A percentile compares a stretch with the other conserved stretches of the same genome.
Evolutionary conservation across 148 eudicot genomes (phyloP).

Genomic region (Rhododendron molle): DNA sequence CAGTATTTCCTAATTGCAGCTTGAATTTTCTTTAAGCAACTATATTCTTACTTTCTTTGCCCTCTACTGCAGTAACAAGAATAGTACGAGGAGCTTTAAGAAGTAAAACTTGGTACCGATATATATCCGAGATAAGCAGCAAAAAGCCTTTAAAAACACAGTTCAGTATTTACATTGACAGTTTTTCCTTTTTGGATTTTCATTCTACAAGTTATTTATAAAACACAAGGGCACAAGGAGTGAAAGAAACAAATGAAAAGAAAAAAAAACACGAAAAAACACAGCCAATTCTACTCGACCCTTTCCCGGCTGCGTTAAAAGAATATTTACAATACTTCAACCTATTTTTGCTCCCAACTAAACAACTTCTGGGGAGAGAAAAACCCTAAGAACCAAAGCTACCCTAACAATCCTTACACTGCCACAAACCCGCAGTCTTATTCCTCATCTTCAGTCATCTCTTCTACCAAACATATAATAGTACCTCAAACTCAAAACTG

Average conservation of each 20-base stretch:
- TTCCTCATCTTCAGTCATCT: constrained; percentile 14
- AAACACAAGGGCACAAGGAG: constrained; percentile 28
- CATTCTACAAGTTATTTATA: constrained; percentile 37
- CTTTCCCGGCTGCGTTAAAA: constrained; percentile 32
- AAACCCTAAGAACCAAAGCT: constrained; percentile 8
- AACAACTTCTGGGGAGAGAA: constrained; percentile 20
- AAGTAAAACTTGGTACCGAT: background rate
- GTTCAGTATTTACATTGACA: constrained; percentile 9
- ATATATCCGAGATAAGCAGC: no score
- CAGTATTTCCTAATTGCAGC: background rate
- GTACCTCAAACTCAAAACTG: constrained; percentile 66
- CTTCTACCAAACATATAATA: constrained; percentile 7
- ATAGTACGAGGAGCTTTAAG: background rate
- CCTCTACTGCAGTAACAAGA: background rate
- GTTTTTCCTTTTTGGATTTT: constrained; percentile 10
- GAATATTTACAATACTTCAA: constrained; percentile 63
- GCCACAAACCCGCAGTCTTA: constrained; percentile 30
- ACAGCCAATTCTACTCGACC: constrained; percentile 10
- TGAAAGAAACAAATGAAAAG: background rate
- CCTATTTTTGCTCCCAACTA: constrained; percentile 21
- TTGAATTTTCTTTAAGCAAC: background rate
- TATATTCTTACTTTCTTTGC: background rate
- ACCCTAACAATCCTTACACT: constrained; percentile 24
- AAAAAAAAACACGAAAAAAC: constrained; percentile 3
- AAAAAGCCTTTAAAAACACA: background rate